A percentile compares a stretch with the other conserved stretches of the same genome.
These are phyloP conservation scores for Rubroboletus pulcherrimus DNA, from an alignment of 768 basidiomycete species.

Conservation along the genomic window DNA sequence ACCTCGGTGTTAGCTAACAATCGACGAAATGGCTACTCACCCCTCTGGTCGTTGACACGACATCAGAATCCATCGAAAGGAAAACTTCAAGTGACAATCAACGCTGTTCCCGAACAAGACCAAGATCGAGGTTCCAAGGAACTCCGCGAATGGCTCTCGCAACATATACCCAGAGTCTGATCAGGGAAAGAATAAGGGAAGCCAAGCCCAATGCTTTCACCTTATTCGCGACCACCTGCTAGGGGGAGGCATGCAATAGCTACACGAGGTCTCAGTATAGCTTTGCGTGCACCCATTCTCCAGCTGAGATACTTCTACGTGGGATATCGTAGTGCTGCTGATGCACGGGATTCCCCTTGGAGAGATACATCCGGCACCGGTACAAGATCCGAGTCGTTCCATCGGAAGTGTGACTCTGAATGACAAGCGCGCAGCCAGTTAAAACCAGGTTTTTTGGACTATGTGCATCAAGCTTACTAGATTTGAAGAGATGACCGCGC, in stretches of 20 bases:
- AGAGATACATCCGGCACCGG: not conserved
- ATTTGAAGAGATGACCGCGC: not conserved
- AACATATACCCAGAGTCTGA: conserved; percentile 33
- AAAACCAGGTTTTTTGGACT: not conserved
- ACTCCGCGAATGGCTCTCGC: conserved; percentile 58
- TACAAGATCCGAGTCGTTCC: not conserved
- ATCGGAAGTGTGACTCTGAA: not conserved
- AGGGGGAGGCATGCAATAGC: conserved; percentile 27
- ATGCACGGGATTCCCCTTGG: not conserved
- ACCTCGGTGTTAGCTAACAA: not conserved
- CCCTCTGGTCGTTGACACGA: conserved; percentile 45
- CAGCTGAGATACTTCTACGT: not conserved
- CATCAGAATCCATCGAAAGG: conserved; percentile 39
- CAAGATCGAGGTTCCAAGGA: conserved; percentile 51
- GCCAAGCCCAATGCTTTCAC: conserved; percentile 28
- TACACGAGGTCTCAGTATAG: not conserved
- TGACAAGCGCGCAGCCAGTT: not conserved
- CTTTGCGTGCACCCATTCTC: not conserved
- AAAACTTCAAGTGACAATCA: conserved; percentile 45
- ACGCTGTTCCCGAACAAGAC: conserved; percentile 54
- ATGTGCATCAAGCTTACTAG: not conserved
- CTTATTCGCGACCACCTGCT: conserved; percentile 52
- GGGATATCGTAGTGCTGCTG: not conserved
- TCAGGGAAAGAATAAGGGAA: not conserved
- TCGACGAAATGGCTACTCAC: conserved; percentile 34